Evolutionary conservation across 352 stramenopile species (phyloP).

Genomic region (Pythium aphanidermatum): DNA sequence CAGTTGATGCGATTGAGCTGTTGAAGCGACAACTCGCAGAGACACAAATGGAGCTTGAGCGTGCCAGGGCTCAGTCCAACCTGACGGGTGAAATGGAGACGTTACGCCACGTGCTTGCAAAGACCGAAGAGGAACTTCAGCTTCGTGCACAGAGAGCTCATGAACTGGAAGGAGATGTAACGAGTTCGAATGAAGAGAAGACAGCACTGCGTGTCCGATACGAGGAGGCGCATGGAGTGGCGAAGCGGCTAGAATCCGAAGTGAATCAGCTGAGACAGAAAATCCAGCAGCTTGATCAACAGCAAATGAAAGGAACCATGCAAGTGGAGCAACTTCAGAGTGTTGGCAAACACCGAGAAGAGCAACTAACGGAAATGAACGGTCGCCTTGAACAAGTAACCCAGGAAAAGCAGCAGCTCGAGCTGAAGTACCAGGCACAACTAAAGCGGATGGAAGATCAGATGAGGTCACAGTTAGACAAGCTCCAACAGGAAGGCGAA

Average conservation of each 20-base stretch:
- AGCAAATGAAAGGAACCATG: conserved; percentile 30
- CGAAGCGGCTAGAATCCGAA: conserved; percentile 24
- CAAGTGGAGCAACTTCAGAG: conserved; percentile 42
- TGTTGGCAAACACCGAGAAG: conserved; percentile 35
- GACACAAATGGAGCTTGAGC: conserved; percentile 21
- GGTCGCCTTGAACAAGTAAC: conserved; percentile 29
- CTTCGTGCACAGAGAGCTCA: conserved; percentile 18
- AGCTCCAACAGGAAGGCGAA: conserved; percentile 45
- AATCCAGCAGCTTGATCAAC: conserved; percentile 25
- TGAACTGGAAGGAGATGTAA: conserved; percentile 35
- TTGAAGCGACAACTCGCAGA: conserved; percentile 30
- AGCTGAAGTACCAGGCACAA: conserved; percentile 39
- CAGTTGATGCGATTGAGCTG: conserved; percentile 49
- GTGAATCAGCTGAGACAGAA: conserved; percentile 22
- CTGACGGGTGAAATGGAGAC: conserved; percentile 27
- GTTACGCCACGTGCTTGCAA: conserved; percentile 32
- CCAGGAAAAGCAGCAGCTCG: conserved; percentile 40
- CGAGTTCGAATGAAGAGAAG: conserved; percentile 24
- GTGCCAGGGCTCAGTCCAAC: conserved; percentile 7
- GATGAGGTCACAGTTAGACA: conserved; percentile 40
- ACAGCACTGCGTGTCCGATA: conserved; percentile 19
- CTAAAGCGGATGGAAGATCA: conserved; percentile 60
- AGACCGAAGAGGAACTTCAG: conserved; percentile 27
- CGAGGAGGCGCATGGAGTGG: conserved; percentile 30
- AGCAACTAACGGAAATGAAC: conserved; percentile 30